Evolutionary conservation across 1,139 yeast species (phyloP), one percentile per base, ranked within the genome.

Genomic region (Hyphopichia buzzinii): DNA sequence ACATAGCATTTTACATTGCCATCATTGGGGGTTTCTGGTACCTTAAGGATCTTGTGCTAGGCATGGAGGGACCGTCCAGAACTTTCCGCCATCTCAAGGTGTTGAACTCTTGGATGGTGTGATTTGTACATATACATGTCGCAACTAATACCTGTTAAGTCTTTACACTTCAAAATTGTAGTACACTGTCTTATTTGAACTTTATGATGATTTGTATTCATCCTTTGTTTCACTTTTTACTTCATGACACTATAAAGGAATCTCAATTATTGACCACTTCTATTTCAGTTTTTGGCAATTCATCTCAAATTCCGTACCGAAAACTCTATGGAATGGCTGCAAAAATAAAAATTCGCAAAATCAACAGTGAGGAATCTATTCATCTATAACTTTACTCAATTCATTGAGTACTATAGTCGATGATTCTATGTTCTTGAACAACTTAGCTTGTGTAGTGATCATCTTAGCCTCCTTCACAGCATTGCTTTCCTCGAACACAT

Each of bases 331-430:
- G n/a, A n/a, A n/a, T n/a, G n/a, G n/a, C n/a, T n/a, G n/a, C n/a
- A n/a, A n/a, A n/a, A n/a, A n/a, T n/a, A n/a, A n/a, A n/a, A n/a
- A n/a, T n/a, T n/a, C n/a, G n/a, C n/a, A n/a, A n/a, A n/a, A n/a
- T n/a, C n/a, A n/a, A n/a, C n/a, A n/a, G n/a, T n/a, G n/a, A n/a
- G n/a, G n/a, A n/a, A n/a, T n/a, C n/a, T 27, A 27, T 7, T 8
- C 6, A 22, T 30, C 25, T 6, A 30, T n/a, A 10, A 32, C 35
- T 29, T 36, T 46, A 4, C 38, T 30, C 30, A 58, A 43, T 39
- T 68, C 74, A 11, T 60, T 62, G 19, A 43, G 41, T 3, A 67
- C 59, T 8, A 67, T 54, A 19, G 62, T 57, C 8, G 72, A 63
- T 6, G 42, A 40, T 35, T 64, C 72, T 3, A 31, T 26, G 8